These are phyloP conservation scores for Cladosporium sp. DNA, from an alignment of 2,329 filamentous ascomycete genomes.

Conservation along the genomic window DNA sequence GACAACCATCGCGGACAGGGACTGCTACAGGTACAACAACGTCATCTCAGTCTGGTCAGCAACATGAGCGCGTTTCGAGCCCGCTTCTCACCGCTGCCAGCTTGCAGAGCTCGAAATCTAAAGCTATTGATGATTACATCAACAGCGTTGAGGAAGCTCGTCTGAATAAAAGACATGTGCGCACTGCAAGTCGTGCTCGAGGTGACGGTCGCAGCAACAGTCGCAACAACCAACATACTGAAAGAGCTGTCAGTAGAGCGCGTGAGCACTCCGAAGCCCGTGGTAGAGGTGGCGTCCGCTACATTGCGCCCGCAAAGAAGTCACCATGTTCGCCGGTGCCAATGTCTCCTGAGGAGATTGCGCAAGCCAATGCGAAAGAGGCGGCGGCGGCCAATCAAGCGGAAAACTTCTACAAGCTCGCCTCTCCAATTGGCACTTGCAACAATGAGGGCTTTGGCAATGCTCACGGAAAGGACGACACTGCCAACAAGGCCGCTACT, in stretches of 20 bases:
- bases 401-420: constrained; percentile 49
- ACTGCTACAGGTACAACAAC: constrained; percentile 23
- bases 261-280: too few relatives aligned
- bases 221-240: too few relatives aligned
- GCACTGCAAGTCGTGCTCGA: constrained; percentile 47
- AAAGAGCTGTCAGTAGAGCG: too few relatives aligned
- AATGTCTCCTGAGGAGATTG: constrained; percentile 84
- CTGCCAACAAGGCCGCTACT: too few relatives aligned
- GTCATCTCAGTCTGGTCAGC: background rate
- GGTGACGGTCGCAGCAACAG: constrained; percentile 36
- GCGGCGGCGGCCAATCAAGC: constrained; percentile 46
- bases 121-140: constrained; percentile 79
- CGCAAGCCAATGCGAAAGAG: constrained; percentile 43
- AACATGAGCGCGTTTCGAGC: constrained; percentile 31
- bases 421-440: constrained; percentile 31
- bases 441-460: too few relatives aligned
- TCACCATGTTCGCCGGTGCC: too few relatives aligned
- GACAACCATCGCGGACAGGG: constrained; percentile 22
- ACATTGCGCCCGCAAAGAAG: too few relatives aligned
- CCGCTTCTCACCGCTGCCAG: constrained; percentile 26
- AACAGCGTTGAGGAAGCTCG: constrained; percentile 76
- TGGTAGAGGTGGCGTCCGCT: too few relatives aligned
- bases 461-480: too few relatives aligned
- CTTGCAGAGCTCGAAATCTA: constrained; percentile 57
- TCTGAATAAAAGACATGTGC: constrained; percentile 39